Evolutionary conservation across 306 rosid species (phyloP).

Genomic region (Vigna angularis): DNA sequence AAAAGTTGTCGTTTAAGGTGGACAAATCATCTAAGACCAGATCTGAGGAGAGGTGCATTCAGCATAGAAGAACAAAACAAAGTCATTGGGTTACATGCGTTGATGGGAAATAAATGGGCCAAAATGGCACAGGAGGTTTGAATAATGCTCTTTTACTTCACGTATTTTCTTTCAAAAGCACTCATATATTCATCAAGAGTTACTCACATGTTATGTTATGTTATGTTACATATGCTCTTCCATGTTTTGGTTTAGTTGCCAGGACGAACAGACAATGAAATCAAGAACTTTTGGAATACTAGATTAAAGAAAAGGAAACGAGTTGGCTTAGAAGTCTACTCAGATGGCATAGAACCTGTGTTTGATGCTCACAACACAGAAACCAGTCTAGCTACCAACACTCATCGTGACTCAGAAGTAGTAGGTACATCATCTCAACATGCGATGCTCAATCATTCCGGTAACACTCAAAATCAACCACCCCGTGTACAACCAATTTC

Average conservation of each 20-base stretch:
- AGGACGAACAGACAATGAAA: constrained; percentile 85
- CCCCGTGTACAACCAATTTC: constrained; percentile 42
- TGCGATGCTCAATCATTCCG: not conserved
- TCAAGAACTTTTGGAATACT: constrained; percentile 83
- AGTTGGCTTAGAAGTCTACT: constrained; percentile 69
- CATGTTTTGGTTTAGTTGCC: constrained; percentile 67
- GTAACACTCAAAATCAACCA: constrained; percentile 19
- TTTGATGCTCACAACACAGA: not conserved
- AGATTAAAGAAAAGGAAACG: constrained; percentile 66
- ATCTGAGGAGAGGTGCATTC: constrained; percentile 67
- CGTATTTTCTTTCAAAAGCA: too few species aligned
- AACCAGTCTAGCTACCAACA: constrained; percentile 36
- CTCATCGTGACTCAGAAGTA: constrained; percentile 44
- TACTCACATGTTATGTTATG: too few species aligned
- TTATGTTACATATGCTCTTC: not conserved
- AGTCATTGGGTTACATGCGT: constrained; percentile 61
- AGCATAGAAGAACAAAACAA: constrained; percentile 53
- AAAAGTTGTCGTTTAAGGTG: constrained; percentile 87
- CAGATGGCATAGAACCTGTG: constrained; percentile 46
- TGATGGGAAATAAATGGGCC: constrained; percentile 81
- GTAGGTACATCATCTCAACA: constrained; percentile 25
- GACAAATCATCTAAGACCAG: constrained; percentile 77
- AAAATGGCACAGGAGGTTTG: constrained; percentile 60
- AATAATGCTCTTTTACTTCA: not conserved
- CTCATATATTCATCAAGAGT: too few species aligned